phyloP scores from a whole-genome alignment of 768 basidiomycete genomes.

The Leucosporidium yakuticum region DNA sequence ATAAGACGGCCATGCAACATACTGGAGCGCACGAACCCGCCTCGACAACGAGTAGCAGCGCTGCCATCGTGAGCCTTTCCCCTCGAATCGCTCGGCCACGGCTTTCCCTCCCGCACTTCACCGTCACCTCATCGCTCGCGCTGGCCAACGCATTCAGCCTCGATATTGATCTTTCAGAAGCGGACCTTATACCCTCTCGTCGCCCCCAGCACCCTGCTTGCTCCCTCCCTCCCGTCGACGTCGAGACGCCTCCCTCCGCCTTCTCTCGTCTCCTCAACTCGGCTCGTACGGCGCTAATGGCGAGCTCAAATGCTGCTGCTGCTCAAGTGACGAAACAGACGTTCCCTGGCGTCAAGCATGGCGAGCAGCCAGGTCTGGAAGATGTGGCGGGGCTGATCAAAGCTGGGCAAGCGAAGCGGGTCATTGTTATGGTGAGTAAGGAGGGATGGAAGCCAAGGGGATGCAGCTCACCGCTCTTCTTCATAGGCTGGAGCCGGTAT shows the following conservation, averaged over 20 bases:
- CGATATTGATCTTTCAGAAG: background rate
- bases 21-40: too few species aligned
- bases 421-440: constrained; percentile 30
- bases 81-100: background rate
- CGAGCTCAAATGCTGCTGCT: background rate
- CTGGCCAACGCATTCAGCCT: background rate
- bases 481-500: constrained; percentile 51
- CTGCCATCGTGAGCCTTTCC: too few species aligned
- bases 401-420: constrained; percentile 27
- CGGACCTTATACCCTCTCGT: background rate
- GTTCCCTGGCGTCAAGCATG: background rate
- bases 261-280: background rate
- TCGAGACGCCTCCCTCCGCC: background rate
- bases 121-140: background rate
- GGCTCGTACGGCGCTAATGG: background rate
- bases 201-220: background rate
- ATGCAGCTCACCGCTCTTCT: background rate
- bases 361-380: constrained; percentile 11
- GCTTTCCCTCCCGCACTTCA: background rate
- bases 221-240: background rate
- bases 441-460: background rate
- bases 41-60: too few species aligned
- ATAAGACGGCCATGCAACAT: too few species aligned
- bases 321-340: background rate
- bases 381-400: constrained; percentile 36